Percentiles rank a stretch among this genome's conserved stretches.
Conservation (phyloP, 345 rosid species). For the Arabis alpina region DNA sequence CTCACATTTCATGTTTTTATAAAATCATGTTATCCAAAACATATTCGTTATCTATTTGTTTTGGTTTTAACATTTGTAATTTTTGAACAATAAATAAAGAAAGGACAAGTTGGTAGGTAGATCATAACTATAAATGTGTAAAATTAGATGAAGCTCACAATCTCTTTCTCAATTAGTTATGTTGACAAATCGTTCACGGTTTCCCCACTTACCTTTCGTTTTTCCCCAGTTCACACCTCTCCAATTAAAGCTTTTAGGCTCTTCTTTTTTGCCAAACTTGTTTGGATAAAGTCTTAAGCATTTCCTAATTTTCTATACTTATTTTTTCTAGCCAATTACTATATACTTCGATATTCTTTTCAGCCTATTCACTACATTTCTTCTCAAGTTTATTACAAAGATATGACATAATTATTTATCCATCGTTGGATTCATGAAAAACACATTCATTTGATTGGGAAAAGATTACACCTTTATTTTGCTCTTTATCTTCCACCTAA, state of each 20-base stretch:
- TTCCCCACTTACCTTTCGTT: conserved; percentile 9
- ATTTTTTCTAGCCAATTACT: background rate
- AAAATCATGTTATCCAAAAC: too few species aligned
- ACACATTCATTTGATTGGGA: too few species aligned
- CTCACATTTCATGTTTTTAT: too few species aligned
- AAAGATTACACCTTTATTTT: background rate
- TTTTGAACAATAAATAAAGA: too few species aligned
- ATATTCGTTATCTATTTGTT: too few species aligned
- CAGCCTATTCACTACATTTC: too few species aligned
- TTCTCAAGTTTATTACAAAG: too few species aligned
- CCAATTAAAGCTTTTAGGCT: background rate
- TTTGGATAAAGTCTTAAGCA: background rate
- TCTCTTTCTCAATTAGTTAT: conserved; percentile 14
- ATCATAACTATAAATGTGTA: conserved; percentile 25
- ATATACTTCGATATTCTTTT: too few species aligned
- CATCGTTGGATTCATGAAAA: too few species aligned
- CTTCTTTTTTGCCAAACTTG: background rate
- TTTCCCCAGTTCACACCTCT: conserved; percentile 9
- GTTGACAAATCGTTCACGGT: conserved; percentile 38
- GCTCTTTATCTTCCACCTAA: background rate
- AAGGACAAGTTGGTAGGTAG: conserved; percentile 28
- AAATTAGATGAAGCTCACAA: conserved; percentile 32
- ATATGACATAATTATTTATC: too few species aligned
- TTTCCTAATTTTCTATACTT: background rate
- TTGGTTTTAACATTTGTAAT: too few species aligned